Base-by-base conservation (phyloP, 2,329 filamentous ascomycete genomes). In the Claviceps humidiphila region DNA sequence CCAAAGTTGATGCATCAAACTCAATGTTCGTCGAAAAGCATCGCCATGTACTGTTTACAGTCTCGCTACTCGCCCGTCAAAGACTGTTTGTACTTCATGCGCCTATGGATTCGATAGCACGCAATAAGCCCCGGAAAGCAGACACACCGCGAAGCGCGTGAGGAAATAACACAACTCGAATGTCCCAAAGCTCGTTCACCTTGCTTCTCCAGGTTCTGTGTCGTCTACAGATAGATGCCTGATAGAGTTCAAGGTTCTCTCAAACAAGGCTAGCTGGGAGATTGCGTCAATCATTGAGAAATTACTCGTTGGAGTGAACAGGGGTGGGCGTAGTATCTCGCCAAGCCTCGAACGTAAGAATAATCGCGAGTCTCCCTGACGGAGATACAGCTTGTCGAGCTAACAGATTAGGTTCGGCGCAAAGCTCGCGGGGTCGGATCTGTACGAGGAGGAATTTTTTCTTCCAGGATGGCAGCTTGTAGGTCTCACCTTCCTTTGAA, bases 351-450 rank as follows among this genome's bases (percentile, higher is more conserved):
- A 8, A 5, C 60, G 55, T 22, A 63, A 51, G 47, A 61, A 58
- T n/a, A 61, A 58, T 5, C 57, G 51, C 1, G 59, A 58, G 57
- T 58, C 44, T 61, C 54, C 30, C 11, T 55, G 60, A 38, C 53
- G 59, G 26, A 60, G 30, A 4, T 53, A 47, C 16, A 53, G 13
- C 4, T 50, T 7, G 4, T 48, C 24, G 2, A 40, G 30, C 13
- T 48, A n/a, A 30, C 5, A 3, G 34, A 11, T 26, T 16, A 39
- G 14, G 22, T 3, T n/a, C 2, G 45, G 13, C 3, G 22, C 7
- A 38, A 30, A 7, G 13, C 17, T 38, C 7, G 40, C 22, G 8
- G 26, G 37, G 37, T 55, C 53, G 11, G 56, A 52, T 2, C 13
- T 54, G 48, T 59, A 61, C 57, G 22, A 54, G 48, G 4, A 57